Conservation (phyloP, 768 basidiomycete genomes). For the Suillus paluster region DNA sequence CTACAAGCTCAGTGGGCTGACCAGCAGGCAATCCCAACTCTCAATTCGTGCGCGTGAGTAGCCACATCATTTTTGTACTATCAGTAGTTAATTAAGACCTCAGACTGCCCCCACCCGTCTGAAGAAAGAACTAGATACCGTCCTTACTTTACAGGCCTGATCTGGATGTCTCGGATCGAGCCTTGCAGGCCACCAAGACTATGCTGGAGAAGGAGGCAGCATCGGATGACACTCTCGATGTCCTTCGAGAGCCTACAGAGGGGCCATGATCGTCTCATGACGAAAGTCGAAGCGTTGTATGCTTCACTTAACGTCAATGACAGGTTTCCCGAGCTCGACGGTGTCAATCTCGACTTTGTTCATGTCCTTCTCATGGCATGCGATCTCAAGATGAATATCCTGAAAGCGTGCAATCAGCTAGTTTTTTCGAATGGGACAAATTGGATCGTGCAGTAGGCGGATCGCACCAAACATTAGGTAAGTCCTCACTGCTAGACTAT, state of each 20-base stretch:
- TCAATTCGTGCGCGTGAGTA: slow-evolving; percentile 11
- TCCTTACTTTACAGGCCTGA: no score
- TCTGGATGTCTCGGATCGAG: no score
- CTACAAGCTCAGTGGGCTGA: slow-evolving; percentile 8
- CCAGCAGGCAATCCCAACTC: slow-evolving; percentile 8
- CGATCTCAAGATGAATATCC: slow-evolving; percentile 41
- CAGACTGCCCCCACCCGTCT: slow-evolving; percentile 22
- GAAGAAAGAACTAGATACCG: no score
- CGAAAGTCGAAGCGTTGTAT: no score
- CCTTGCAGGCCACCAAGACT: no score
- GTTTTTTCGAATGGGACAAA: slow-evolving; percentile 32
- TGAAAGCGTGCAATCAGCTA: slow-evolving; percentile 26
- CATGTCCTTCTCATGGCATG: no score
- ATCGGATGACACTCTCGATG: no score
- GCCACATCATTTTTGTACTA: no score
- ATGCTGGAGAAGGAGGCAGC: no score
- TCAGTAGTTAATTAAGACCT: no score
- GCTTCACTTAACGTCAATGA: slow-evolving; percentile 40
- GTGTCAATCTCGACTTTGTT: slow-evolving; percentile 34
- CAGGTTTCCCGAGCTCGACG: slow-evolving; percentile 37
- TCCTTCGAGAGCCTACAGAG: no score
- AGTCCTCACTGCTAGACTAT: background rate
- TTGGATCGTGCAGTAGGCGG: slow-evolving; percentile 28
- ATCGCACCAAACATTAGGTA: slow-evolving; percentile 30
- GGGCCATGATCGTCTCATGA: no score